These are phyloP conservation scores for Blastocystis sp. DNA, from an alignment of 352 stramenopile genomes.

Conservation along the genomic window DNA sequence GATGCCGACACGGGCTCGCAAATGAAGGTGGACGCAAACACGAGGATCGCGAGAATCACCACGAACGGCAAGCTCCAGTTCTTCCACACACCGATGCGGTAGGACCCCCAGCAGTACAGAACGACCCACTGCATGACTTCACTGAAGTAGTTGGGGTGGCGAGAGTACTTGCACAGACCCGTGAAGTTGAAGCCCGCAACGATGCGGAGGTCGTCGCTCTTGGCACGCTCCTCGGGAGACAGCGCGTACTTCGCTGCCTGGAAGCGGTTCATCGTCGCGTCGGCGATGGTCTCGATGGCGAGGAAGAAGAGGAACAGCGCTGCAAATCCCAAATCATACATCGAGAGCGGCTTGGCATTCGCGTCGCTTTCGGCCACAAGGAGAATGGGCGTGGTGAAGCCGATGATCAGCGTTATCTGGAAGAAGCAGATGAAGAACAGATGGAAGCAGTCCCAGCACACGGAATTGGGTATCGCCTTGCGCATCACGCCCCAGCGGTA, in stretches of 20 bases:
- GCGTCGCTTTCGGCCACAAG: not conserved
- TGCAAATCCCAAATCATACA: not conserved
- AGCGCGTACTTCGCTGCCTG: conserved; percentile 34
- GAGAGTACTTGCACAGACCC: conserved; percentile 43
- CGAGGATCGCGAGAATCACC: not conserved
- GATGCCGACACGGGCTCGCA: not conserved
- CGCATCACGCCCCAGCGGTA: conserved; percentile 23
- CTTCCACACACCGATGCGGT: conserved; percentile 19
- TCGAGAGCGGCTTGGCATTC: not conserved
- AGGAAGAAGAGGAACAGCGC: conserved; percentile 27
- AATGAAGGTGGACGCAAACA: conserved; percentile 19
- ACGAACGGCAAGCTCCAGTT: conserved; percentile 33
- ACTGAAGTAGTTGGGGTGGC: conserved; percentile 47
- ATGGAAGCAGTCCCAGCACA: conserved; percentile 31
- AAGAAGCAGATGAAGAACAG: conserved; percentile 33
- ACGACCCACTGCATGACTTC: conserved; percentile 67
- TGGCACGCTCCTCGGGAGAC: conserved; percentile 20
- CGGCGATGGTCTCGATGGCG: not conserved
- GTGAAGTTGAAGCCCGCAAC: conserved; percentile 42
- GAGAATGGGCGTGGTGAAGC: conserved; percentile 22
- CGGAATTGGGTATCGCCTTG: not conserved
- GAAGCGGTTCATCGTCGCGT: conserved; percentile 14
- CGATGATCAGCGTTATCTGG: conserved; percentile 12
- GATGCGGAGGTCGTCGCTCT: conserved; percentile 20
- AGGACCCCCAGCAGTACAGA: conserved; percentile 45